These are phyloP conservation scores for Coemansia sp. DNA, from an alignment of 192 early-diverging fungal species.

Conservation along the genomic window DNA sequence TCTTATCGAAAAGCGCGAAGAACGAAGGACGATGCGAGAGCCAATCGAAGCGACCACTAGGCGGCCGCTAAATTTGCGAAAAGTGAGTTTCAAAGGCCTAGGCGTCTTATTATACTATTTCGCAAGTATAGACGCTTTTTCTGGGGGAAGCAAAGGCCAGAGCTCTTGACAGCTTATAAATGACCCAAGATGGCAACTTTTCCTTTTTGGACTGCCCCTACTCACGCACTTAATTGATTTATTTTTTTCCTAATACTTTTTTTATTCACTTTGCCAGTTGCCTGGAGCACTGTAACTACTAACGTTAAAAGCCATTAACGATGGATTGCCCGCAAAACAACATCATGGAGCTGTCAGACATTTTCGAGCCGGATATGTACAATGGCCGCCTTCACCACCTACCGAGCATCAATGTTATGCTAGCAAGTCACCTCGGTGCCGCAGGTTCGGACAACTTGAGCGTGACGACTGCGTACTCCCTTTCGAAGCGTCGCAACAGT, in stretches of 20 bases:
- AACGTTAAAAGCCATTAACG: conserved; percentile 5
- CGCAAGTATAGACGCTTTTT: background rate
- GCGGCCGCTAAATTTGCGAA: conserved; percentile 2
- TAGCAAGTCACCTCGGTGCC: conserved; percentile 3
- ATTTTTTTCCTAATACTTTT: conserved; percentile 8
- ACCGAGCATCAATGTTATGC: conserved; percentile 29
- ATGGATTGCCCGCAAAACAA: conserved; percentile 23
- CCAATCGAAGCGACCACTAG: background rate
- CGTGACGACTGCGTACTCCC: background rate
- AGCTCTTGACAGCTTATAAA: background rate
- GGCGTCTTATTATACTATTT: background rate
- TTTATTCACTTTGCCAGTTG: background rate
- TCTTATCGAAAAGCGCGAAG: background rate
- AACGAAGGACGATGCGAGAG: background rate
- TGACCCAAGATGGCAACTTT: background rate
- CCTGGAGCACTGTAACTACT: conserved; percentile 6
- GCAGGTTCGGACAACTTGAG: conserved; percentile 5
- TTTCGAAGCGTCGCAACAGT: conserved; percentile 23
- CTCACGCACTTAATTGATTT: background rate
- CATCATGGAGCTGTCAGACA: conserved; percentile 33
- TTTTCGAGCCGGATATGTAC: conserved; percentile 39
- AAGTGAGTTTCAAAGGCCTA: background rate
- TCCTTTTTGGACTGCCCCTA: background rate
- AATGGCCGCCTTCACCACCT: conserved; percentile 19
- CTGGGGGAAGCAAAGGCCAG: background rate